Evolutionary conservation across 1,284 basidiomycete genomes (phyloP), one percentile per base, ranked within the genome.

Genomic region (Ustilago hordei): DNA sequence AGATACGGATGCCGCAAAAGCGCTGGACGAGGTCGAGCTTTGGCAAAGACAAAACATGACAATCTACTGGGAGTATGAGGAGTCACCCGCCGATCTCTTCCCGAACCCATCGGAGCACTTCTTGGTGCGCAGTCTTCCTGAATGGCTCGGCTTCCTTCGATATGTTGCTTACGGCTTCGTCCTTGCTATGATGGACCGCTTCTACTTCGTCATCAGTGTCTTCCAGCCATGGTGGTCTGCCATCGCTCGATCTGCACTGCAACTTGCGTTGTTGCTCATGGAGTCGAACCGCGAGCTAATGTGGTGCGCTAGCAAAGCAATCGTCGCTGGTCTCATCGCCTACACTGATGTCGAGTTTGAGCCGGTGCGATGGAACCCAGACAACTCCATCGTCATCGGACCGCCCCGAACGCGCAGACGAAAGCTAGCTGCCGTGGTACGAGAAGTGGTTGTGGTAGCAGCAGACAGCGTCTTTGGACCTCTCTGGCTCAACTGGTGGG

Each of bases 401-500:
- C 75, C 75, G 9, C 38, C 60, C 1, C 34, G 70, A 23, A 69
- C 69, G 31, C 60, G 23, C 1, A 1, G 52, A 1, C 50, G 75
- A 11, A 43, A 38, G 9, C 15, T 52, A 6, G 65, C 70, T 9
- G 65, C 65, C 12, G 45, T 73, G 34, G 60, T 36, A 9, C 47
- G 75, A 8, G 75, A 77, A 39, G 19, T 64, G 12, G n/a, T 73
- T 7, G 66, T 56, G 2, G 34, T 43, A 11, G 62, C 64, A 1
- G 64, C 75, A 1, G 61, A 70, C 17, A 61, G 60, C 38, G 69
- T 69, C 28, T 73, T 77, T 58, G 75, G 75, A 12, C 59, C 60
- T 13, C 32, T 61, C 13, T 77, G 75, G 75, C 60, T 69, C 41
- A 72, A 72, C 50, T 77, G 75, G 75, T 73, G 69, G 69, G 75